Conservation (phyloP, 257 asterid genomes). For the Gentiana macrophylla region DNA sequence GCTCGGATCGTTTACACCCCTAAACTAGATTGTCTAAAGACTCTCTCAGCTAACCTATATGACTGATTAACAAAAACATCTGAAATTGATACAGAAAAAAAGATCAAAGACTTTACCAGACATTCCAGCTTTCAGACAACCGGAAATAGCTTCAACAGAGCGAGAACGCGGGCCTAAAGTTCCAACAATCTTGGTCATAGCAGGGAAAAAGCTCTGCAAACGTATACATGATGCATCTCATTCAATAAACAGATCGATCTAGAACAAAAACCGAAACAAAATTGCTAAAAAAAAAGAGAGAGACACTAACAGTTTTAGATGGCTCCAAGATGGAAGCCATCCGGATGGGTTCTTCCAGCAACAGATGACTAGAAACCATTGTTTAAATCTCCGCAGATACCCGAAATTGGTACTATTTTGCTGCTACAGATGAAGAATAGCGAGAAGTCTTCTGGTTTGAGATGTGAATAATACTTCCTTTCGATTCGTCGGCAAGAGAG, state of each 20-base stretch:
- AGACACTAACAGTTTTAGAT: conserved; percentile 55
- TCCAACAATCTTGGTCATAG: conserved; percentile 93
- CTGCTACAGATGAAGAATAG: too few species aligned
- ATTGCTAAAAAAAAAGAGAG: neutral
- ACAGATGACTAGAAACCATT: conserved; percentile 80
- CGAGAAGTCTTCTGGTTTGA: too few species aligned
- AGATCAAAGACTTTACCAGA: conserved; percentile 34
- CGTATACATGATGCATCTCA: too few species aligned
- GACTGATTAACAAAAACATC: too few species aligned
- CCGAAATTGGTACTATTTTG: neutral
- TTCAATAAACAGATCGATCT: neutral
- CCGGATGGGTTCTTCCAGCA: conserved; percentile 89
- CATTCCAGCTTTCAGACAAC: conserved; percentile 87
- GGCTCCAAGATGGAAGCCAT: conserved; percentile 95
- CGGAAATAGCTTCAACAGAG: conserved; percentile 63
- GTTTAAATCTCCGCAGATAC: neutral
- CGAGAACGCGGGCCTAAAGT: conserved; percentile 79
- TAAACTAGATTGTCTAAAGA: too few species aligned
- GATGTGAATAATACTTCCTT: too few species aligned
- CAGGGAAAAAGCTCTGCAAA: conserved; percentile 64
- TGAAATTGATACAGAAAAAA: too few species aligned
- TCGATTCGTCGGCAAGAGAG: too few species aligned
- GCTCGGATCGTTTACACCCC: too few species aligned
- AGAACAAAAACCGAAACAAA: neutral
- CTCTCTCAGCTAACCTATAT: too few species aligned